A percentile compares a stretch with the other conserved stretches of the same genome.
Conservation (phyloP, 2,329 filamentous ascomycete species). For the Plectosphaerella cucumerina region DNA sequence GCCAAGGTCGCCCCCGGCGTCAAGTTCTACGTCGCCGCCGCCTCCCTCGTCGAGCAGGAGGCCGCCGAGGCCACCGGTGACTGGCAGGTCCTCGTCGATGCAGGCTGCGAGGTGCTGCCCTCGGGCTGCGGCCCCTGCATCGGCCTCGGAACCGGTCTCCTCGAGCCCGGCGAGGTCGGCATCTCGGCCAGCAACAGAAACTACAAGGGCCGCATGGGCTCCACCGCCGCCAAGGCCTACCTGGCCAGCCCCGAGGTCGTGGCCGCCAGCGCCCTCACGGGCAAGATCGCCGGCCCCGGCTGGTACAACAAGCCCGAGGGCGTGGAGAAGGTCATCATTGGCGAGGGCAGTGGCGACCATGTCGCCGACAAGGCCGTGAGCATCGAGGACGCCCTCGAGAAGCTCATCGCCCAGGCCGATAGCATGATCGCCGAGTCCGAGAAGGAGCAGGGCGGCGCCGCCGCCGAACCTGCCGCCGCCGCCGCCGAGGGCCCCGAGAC, state of each 20-base stretch:
- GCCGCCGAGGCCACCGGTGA: constrained; percentile 75
- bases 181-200: constrained; percentile 84
- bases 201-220: constrained; percentile 89
- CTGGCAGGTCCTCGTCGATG: constrained; percentile 78
- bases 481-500: constrained; percentile 28
- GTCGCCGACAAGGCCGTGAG: constrained; percentile 62
- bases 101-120: constrained; percentile 69
- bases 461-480: constrained; percentile 16
- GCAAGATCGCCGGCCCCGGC: constrained; percentile 71
- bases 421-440: constrained; percentile 52
- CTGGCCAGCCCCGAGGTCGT: constrained; percentile 88
- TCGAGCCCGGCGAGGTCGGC: constrained; percentile 82
- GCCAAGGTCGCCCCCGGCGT: constrained; percentile 73
- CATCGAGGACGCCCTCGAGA: constrained; percentile 67
- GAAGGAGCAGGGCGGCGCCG: constrained; percentile 34
- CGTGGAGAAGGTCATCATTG: constrained; percentile 62
- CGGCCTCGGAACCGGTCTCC: constrained; percentile 67
- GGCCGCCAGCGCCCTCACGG: constrained; percentile 76
- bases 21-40: constrained; percentile 85
- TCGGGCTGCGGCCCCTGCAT: constrained; percentile 83
- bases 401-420: constrained; percentile 66
- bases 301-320: constrained; percentile 71
- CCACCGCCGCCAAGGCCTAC: constrained; percentile 74
- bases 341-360: constrained; percentile 64
- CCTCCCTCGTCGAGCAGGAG: constrained; percentile 72